Conservation (phyloP, 225 moss, liverwort and hornwort genomes). For the Pleurozium schreberi region DNA sequence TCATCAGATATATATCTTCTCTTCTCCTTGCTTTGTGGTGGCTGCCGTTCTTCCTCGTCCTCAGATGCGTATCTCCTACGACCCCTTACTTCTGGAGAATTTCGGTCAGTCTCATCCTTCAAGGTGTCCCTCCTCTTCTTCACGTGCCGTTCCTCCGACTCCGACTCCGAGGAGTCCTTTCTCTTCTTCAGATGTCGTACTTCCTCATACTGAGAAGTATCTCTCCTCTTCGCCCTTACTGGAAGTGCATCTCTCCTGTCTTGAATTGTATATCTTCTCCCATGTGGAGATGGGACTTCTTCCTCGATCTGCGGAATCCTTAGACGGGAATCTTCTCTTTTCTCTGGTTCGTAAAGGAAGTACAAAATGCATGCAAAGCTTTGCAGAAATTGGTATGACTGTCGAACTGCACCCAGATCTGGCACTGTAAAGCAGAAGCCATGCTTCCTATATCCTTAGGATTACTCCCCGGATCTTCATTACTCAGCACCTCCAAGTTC, state of each 20-base stretch:
- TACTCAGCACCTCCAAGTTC: slow-evolving; percentile 52
- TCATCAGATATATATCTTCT: slow-evolving; percentile 16
- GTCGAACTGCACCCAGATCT: slow-evolving; percentile 52
- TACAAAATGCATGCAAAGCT: slow-evolving; percentile 36
- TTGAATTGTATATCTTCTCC: slow-evolving; percentile 1
- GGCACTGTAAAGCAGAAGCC: slow-evolving; percentile 41
- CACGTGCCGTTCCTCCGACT: slow-evolving; percentile 5
- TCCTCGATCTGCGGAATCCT: slow-evolving; percentile 5
- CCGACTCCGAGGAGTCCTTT: background rate
- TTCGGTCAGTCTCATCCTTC: slow-evolving; percentile 3
- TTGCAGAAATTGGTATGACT: slow-evolving; percentile 42
- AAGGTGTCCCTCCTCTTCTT: background rate
- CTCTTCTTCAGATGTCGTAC: background rate
- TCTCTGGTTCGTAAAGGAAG: slow-evolving; percentile 2
- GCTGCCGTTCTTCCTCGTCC: slow-evolving; percentile 14
- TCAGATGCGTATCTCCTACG: slow-evolving; percentile 4
- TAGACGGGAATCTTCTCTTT: background rate
- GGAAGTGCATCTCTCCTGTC: background rate
- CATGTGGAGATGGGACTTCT: background rate
- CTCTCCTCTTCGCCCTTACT: slow-evolving; percentile 1
- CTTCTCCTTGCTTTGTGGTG: slow-evolving; percentile 3
- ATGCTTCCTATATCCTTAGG: slow-evolving; percentile 18
- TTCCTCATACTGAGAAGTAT: background rate
- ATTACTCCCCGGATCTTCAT: slow-evolving; percentile 30
- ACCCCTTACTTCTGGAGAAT: background rate